These are phyloP conservation scores for Wickerhamomyces sydowiorum DNA, from an alignment of 805 yeast species.

Conservation along the genomic window DNA sequence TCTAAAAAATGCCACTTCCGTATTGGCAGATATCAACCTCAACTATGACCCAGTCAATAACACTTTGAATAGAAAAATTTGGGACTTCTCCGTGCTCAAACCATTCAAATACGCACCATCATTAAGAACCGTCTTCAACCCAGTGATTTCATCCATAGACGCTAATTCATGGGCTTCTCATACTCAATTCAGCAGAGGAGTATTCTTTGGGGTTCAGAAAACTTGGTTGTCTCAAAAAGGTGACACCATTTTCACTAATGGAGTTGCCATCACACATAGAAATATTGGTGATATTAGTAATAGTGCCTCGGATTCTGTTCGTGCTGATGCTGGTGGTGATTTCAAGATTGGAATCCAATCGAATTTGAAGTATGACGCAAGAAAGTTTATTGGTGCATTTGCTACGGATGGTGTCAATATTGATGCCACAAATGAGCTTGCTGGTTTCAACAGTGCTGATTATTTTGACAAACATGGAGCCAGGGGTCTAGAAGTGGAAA, in stretches of 20 bases:
- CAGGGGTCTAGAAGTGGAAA: no score
- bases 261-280: constrained; percentile 57
- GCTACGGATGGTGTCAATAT: constrained; percentile 41
- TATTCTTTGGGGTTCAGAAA: constrained; percentile 41
- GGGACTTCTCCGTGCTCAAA: constrained; percentile 39
- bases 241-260: constrained; percentile 34
- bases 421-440: constrained; percentile 38
- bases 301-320: constrained; percentile 47
- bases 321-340: constrained; percentile 48
- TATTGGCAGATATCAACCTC: constrained; percentile 39
- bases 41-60: constrained; percentile 43
- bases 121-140: constrained; percentile 39
- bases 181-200: constrained; percentile 43
- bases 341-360: constrained; percentile 47
- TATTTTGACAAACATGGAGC: no score
- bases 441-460: constrained; percentile 22
- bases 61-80: constrained; percentile 39
- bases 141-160: constrained; percentile 43
- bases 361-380: constrained; percentile 35
- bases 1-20: constrained; percentile 53
- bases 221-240: constrained; percentile 20
- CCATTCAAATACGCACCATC: constrained; percentile 41
- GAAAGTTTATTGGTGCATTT: constrained; percentile 35
- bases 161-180: constrained; percentile 44
- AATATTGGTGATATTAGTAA: constrained; percentile 48